Conservation (phyloP, 176 grass and related monocot genomes). For the Carex cristatella region DNA sequence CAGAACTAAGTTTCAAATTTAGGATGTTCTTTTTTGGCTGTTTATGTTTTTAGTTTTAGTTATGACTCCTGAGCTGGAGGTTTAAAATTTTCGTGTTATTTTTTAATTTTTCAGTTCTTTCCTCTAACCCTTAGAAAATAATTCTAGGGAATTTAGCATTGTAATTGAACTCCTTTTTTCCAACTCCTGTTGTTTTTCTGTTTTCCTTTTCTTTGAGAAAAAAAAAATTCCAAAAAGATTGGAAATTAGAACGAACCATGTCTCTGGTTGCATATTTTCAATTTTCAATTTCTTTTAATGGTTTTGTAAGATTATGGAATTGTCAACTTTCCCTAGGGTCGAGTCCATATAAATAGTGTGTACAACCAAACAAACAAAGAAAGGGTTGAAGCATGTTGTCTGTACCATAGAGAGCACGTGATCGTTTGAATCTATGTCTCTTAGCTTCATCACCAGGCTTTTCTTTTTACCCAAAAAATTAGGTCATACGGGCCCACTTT, state of each 20-base stretch:
- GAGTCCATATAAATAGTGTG: slow-evolving; percentile 14
- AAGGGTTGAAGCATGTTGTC: slow-evolving; percentile 25
- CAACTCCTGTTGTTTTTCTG: slow-evolving; percentile 15
- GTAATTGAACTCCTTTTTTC: slow-evolving; percentile 2
- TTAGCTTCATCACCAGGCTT: neutral
- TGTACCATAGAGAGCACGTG: slow-evolving; percentile 17
- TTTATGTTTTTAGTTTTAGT: slow-evolving; percentile 20
- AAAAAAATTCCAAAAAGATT: slow-evolving; percentile 30
- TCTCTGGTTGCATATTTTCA: neutral
- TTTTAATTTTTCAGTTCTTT: slow-evolving; percentile 22
- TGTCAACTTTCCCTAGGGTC: neutral
- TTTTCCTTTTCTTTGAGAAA: slow-evolving; percentile 7
- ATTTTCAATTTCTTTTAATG: neutral
- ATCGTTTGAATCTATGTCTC: slow-evolving; percentile 23
- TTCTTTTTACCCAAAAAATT: neutral
- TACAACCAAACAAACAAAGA: slow-evolving; percentile 19
- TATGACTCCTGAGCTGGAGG: slow-evolving; percentile 14
- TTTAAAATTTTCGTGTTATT: slow-evolving; percentile 55
- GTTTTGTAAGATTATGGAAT: slow-evolving; percentile 1
- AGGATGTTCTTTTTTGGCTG: slow-evolving; percentile 33
- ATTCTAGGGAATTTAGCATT: slow-evolving; percentile 33
- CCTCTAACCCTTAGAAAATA: slow-evolving; percentile 33
- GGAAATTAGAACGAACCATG: slow-evolving; percentile 13
- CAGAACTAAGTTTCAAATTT: slow-evolving; percentile 60
- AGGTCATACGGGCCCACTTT: neutral